Evolutionary conservation across 345 rosid species (phyloP), one percentile per base, ranked within the genome.

Genomic region (Erysimum cheiranthoides): DNA sequence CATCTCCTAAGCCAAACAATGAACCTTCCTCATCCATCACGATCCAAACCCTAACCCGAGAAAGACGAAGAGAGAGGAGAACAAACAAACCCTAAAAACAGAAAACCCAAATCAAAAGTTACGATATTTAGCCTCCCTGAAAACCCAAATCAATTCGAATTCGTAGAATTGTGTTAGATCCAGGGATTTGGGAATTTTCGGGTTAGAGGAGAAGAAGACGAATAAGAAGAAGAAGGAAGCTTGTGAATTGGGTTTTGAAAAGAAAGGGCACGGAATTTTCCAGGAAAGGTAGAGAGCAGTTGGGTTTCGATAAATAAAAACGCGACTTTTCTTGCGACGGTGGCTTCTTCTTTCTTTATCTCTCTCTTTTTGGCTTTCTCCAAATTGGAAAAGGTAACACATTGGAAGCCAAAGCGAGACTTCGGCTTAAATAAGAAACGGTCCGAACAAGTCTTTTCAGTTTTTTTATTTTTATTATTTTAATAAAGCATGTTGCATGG

Each of bases 1-100:
- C 84, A 35, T 42, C 77, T 25, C n/a, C 36, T 0, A 71, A 2
- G 62, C 56, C 80, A 61, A 56, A 54, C 58, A 40, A 56, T 40
- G 71, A 18, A 72, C 75, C 70, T 39, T 69, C 80, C 4, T 78
- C 85, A 65, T 52, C 80, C 84, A 84, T 82, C 82, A 57, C 66
- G 79, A 81, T 27, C 6, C 18, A 66, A 71, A 61, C 45, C 70
- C 79, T 74, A 53, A 34, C 11, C 61, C 51, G 50, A 58, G 16
- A 47, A 13, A 16, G 39, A n/a, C n/a, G 13, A 49, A 12, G 13
- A 21, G 7, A 17, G 50, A 3, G 7, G 30, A 13, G 8, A 59
- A 32, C 18, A 72, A 45, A n/a, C n/a, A 51, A 73, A 69, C 60
- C 70, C 82, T 74, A 70, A 49, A 52, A 0, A 67, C 66, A 38